Evolutionary conservation across 495 filamentous ascomycete genomes (phyloP).

Genomic region (Xylaria flabelliformis): DNA sequence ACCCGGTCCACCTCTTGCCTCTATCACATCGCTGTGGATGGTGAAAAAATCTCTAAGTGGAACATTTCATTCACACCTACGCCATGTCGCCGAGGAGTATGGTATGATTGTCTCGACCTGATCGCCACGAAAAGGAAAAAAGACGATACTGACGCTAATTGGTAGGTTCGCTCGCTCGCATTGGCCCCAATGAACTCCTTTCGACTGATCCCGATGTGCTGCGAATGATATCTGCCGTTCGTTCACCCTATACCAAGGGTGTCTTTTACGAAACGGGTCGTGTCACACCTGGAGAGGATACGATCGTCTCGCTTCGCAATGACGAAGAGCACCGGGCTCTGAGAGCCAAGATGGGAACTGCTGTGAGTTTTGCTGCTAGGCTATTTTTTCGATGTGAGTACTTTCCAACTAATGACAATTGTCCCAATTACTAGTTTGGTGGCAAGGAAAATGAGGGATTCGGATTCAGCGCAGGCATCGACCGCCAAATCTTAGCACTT

Average conservation of each 20-base stretch:
- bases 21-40: constrained; percentile 27
- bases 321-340: constrained; percentile 42
- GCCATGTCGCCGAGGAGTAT: constrained; percentile 25
- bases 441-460: constrained; percentile 26
- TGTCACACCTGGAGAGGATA: constrained; percentile 32
- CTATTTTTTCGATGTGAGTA: background rate
- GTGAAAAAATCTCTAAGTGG: constrained; percentile 27
- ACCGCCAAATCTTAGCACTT: constrained; percentile 47
- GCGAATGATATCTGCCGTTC: constrained; percentile 41
- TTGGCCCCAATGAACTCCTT: constrained; percentile 52
- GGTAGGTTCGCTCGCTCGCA: constrained; percentile 48
- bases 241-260: constrained; percentile 41
- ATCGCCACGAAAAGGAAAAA: background rate
- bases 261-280: constrained; percentile 42
- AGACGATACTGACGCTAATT: constrained; percentile 9
- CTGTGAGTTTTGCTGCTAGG: constrained; percentile 33
- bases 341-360: constrained; percentile 43
- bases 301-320: constrained; percentile 41
- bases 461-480: constrained; percentile 44
- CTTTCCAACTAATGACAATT: background rate
- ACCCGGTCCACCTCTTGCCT: constrained; percentile 33
- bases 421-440: background rate
- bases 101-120: background rate
- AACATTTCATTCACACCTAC: constrained; percentile 21
- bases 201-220: constrained; percentile 46